Conservation (phyloP, 257 asterid species). For the Jacaranda mimosifolia region DNA sequence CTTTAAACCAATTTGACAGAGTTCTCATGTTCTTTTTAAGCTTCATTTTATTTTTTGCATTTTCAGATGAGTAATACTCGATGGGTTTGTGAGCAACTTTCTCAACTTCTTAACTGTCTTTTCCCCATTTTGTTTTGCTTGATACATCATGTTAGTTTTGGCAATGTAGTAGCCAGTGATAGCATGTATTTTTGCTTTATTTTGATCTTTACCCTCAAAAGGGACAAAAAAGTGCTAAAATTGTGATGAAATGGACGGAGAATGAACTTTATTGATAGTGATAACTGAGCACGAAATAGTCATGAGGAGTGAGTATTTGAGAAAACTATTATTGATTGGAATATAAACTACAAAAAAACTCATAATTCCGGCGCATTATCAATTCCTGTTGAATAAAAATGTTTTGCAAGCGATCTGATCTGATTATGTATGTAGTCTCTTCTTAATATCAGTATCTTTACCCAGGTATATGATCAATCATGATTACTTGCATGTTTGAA, state of each 20-base stretch:
- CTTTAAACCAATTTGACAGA: not conserved
- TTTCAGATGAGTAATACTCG: constrained; percentile 6
- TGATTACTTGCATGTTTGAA: not conserved
- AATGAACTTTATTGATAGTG: not conserved
- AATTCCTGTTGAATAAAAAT: not conserved
- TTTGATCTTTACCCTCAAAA: not conserved
- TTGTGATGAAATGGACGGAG: constrained; percentile 1
- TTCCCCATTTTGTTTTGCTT: not conserved
- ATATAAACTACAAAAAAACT: not conserved
- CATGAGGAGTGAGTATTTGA: not conserved
- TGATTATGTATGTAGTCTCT: not conserved
- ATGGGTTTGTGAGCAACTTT: constrained; percentile 1
- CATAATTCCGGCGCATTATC: not conserved
- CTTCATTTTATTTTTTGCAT: constrained; percentile 16
- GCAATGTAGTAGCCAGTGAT: constrained; percentile 1
- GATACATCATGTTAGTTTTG: not conserved
- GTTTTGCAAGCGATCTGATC: not conserved
- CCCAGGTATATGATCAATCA: not conserved
- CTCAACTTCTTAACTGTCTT: constrained; percentile 8
- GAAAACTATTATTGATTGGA: not conserved
- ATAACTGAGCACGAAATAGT: not conserved
- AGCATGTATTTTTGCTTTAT: not conserved
- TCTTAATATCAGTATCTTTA: not conserved
- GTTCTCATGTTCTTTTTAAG: not conserved
- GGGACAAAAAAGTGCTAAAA: not conserved